phyloP scores from a whole-genome alignment of 768 basidiomycete species.

The Pulveroboletus sp. region DNA sequence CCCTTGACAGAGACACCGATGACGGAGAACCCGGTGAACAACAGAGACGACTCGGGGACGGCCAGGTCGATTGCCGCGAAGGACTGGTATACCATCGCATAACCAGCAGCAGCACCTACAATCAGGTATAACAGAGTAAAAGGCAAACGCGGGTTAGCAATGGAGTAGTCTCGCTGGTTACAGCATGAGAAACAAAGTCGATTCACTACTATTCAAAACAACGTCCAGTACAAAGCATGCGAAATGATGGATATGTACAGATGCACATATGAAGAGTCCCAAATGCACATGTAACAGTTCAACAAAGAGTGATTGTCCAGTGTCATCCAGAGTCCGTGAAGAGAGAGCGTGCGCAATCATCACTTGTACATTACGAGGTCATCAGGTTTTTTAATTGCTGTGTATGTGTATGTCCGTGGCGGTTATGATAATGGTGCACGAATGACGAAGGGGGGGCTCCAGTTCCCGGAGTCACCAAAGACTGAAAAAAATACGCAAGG shows the following conservation, averaged over 20 bases:
- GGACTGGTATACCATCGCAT: slow-evolving; percentile 1
- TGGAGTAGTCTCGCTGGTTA: too few species aligned
- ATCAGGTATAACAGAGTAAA: slow-evolving; percentile 9
- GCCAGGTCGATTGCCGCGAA: not conserved
- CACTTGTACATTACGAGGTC: slow-evolving; percentile 13
- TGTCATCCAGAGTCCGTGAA: slow-evolving; percentile 13
- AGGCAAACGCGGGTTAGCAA: not conserved
- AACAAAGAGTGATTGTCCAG: slow-evolving; percentile 3
- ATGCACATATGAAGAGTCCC: not conserved
- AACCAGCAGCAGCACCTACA: slow-evolving; percentile 6
- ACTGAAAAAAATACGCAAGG: slow-evolving; percentile 30
- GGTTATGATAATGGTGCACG: slow-evolving; percentile 14
- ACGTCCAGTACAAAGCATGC: slow-evolving; percentile 9
- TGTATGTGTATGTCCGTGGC: not conserved
- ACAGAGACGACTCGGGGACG: too few species aligned
- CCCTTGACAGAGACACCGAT: too few species aligned
- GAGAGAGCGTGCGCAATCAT: not conserved
- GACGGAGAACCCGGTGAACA: too few species aligned
- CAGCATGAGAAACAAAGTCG: not conserved
- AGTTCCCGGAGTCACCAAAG: slow-evolving; percentile 53
- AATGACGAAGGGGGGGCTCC: slow-evolving; percentile 43
- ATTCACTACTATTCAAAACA: not conserved
- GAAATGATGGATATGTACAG: slow-evolving; percentile 3
- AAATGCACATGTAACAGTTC: too few species aligned
- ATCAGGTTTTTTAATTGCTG: slow-evolving; percentile 5